phyloP scores from a whole-genome alignment of 306 rosid genomes.

The Hippophae rhamnoides region DNA sequence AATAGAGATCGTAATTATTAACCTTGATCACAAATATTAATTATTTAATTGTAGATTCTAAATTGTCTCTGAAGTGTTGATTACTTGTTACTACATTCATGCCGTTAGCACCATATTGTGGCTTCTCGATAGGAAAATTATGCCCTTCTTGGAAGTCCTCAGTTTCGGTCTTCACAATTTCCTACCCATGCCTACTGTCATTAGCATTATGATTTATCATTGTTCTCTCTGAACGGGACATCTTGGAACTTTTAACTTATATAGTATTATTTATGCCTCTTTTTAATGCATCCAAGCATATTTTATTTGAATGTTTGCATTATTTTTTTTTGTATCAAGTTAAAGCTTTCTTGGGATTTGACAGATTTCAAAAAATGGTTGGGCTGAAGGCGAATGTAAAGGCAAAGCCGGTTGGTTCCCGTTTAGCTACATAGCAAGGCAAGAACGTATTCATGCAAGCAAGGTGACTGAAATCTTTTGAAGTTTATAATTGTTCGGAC shows the following conservation, averaged over 20 bases:
- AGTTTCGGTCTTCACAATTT: too few species aligned
- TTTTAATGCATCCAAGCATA: too few species aligned
- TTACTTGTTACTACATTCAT: too few species aligned
- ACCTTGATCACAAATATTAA: too few species aligned
- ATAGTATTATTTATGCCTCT: background rate
- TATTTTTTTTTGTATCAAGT: background rate
- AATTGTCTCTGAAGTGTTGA: too few species aligned
- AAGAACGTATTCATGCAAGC: constrained; percentile 73
- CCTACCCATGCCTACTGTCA: too few species aligned
- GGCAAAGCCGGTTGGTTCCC: constrained; percentile 94
- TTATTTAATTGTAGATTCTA: too few species aligned
- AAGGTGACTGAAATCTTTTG: constrained; percentile 68
- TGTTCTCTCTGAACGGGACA: background rate
- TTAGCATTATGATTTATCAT: too few species aligned
- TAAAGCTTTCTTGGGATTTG: constrained; percentile 6
- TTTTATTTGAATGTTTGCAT: background rate
- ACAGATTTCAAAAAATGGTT: constrained; percentile 69
- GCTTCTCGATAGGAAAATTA: too few species aligned
- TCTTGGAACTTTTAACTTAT: background rate
- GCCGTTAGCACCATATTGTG: too few species aligned
- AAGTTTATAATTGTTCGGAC: background rate
- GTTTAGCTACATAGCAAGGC: constrained; percentile 58
- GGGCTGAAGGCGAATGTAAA: constrained; percentile 92
- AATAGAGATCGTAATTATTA: too few species aligned
- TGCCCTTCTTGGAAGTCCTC: too few species aligned